Base-by-base conservation (phyloP, 2,329 filamentous ascomycete species). In the Fusarium siculi region DNA sequence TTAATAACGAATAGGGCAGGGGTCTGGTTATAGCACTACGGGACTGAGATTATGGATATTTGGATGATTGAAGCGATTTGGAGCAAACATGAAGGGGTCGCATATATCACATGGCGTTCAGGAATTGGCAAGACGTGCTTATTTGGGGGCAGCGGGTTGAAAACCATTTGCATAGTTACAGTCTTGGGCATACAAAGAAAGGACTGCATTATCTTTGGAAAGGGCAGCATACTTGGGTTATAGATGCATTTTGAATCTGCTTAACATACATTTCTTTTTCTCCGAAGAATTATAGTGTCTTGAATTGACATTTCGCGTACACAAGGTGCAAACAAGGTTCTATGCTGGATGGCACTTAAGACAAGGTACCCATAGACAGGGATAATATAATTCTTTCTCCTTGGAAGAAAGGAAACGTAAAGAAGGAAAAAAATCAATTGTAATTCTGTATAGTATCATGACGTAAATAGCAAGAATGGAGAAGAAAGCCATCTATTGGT, bases 41-140 rank as follows among this genome's bases (percentile, higher is more conserved):
- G 49, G 42, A 23, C 23, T 28, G 36, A n/a, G 49, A 64, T 64
- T 49, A 74, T 63, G 66, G 54, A 56, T 36, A 56, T 56, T 44
- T 40, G 42, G 63, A 70, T 55, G 49, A 63, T 40, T n/a, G 59
- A 60, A 34, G 55, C 55, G 63, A 67, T 63, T 62, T 66, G 57
- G 62, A 66, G 58, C 58, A 68, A 56, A 57, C 58, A 75, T 37
- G 58, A 62, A 54, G 66, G 61, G 60, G 55, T 61, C 58, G 59
- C 68, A 72, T 68, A 61, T 47, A 64, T 68, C 44, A 73, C 30
- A 53, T 43, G 75, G 75, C 71, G 74, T 77, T 68, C 57, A 32
- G 59, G 71, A 67, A 43, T 64, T 66, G 68, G 52, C 50, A 42
- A 52, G 52, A 58, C 49, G 56, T 55, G 28, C 43, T 73, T 58